Conservation (phyloP, 2,329 filamentous ascomycete species). For the Arachnomyces sp. region DNA sequence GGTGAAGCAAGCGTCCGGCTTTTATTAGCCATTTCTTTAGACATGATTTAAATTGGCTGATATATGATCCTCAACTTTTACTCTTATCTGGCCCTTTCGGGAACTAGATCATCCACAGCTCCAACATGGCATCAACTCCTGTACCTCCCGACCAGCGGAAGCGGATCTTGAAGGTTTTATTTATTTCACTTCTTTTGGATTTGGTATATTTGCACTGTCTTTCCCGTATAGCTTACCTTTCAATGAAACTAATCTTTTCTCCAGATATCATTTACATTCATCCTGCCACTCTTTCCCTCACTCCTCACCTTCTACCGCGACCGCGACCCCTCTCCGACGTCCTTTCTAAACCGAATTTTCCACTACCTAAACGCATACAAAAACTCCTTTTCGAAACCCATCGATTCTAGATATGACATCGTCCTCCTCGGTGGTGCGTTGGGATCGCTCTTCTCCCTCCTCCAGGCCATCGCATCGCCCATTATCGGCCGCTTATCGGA, state of each 20-base stretch:
- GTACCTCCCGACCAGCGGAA: conserved; percentile 53
- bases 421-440: conserved; percentile 89
- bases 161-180: conserved; percentile 77
- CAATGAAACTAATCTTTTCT: not conserved
- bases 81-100: too few relatives aligned
- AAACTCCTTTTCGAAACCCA: conserved; percentile 80
- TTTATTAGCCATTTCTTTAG: too few relatives aligned
- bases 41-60: too few relatives aligned
- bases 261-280: conserved; percentile 96
- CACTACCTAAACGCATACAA: conserved; percentile 89
- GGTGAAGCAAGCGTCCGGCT: too few relatives aligned
- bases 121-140: conserved; percentile 32
- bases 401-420: conserved; percentile 95
- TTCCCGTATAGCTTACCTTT: not conserved
- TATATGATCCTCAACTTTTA: too few relatives aligned
- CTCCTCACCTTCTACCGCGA: conserved; percentile 94
- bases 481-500: conserved; percentile 86
- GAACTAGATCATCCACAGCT: conserved; percentile 20
- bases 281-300: conserved; percentile 89
- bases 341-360: conserved; percentile 71
- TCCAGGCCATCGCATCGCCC: conserved; percentile 87
- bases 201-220: conserved; percentile 57
- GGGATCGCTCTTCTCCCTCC: conserved; percentile 84
- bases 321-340: conserved; percentile 57
- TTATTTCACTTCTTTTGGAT: conserved; percentile 82